A percentile compares a stretch with the other conserved stretches of the same genome.
These are phyloP conservation scores for Collybiopsis luxurians DNA, from an alignment of 768 basidiomycete species.

Conservation along the genomic window DNA sequence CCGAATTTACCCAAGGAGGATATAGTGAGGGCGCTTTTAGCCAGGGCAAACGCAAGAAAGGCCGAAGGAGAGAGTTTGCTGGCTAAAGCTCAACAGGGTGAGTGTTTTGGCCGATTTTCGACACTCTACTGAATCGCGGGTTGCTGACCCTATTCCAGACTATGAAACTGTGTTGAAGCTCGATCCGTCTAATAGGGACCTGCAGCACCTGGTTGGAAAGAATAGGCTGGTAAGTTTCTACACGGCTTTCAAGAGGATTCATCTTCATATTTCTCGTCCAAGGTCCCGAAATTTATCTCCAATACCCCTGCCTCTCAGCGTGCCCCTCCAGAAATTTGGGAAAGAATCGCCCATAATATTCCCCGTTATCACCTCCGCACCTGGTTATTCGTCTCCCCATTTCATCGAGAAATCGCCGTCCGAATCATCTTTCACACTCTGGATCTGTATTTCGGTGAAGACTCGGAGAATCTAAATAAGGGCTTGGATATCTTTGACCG, in stretches of 20 bases:
- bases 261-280: not conserved
- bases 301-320: constrained; percentile 56
- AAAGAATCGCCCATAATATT: constrained; percentile 57
- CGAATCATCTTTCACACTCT: constrained; percentile 65
- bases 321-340: constrained; percentile 67
- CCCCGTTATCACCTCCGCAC: constrained; percentile 67
- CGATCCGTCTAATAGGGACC: constrained; percentile 56
- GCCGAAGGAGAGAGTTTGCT: constrained; percentile 52
- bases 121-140: no score
- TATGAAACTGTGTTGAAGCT: constrained; percentile 57
- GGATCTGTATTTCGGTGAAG: constrained; percentile 67
- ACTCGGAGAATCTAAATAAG: constrained; percentile 56
- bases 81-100: constrained; percentile 59
- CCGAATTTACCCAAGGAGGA: constrained; percentile 53
- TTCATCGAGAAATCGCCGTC: constrained; percentile 63
- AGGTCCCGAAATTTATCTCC: constrained; percentile 46
- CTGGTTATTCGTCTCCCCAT: constrained; percentile 64
- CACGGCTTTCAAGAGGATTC: constrained; percentile 4
- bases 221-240: constrained; percentile 40
- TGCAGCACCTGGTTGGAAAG: constrained; percentile 47
- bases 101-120: no score
- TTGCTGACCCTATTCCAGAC: no score
- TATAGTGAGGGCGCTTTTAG: constrained; percentile 52
- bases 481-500: constrained; percentile 67
- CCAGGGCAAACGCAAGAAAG: constrained; percentile 58